Evolutionary conservation across 2,329 filamentous ascomycete species (phyloP), one percentile per base, ranked within the genome.

Genomic region (Herpotrichia juniperi): DNA sequence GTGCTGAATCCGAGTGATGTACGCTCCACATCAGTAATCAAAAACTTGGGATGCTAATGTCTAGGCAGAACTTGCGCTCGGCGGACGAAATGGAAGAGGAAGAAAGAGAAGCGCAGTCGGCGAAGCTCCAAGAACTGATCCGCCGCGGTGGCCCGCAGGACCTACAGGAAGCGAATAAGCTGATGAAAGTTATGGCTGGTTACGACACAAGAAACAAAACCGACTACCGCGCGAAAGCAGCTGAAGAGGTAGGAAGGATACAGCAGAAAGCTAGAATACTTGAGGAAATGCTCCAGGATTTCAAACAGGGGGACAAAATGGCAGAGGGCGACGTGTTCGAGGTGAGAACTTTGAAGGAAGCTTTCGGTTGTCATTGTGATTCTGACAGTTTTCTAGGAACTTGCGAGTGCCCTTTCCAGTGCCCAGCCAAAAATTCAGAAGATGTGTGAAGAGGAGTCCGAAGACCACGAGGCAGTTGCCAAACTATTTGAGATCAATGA

Each of bases 121-220:
- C 94, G n/a, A 99, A 99, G 76, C 82, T 99, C 16, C 94, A 99
- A 71, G 94, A 99, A 76, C 81, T 99, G 47, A 97, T 99, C 69
- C 88, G 94, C 54, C 83, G 94, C 61, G 94, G 94, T 48, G 88
- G 90, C 4, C 94, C 94, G 22, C 89, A 96, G 58, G 94, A 99
- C 73, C 78, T 99, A 53, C 93, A 97, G 73, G 94, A 99, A 79
- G 94, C 94, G 48, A 99, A 97, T 71, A 88, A 91, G 63, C 81
- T 99, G 47, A 99, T 99, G 94, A 99, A 99, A 77, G 84, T 99
- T 61, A 97, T 99, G 94, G 94, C 94, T 47, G 94, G 94, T 57
- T 99, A 90, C 74, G 94, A 99, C 73, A 97, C 91, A 52, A 83
- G 93, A 63, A 89, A 91, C 72, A 97, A 97, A 78, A 97, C 94